A percentile compares a stretch with the other conserved stretches of the same genome.
Conservation (phyloP, 1,139 yeast species). For the Petasospora fabianii region DNA sequence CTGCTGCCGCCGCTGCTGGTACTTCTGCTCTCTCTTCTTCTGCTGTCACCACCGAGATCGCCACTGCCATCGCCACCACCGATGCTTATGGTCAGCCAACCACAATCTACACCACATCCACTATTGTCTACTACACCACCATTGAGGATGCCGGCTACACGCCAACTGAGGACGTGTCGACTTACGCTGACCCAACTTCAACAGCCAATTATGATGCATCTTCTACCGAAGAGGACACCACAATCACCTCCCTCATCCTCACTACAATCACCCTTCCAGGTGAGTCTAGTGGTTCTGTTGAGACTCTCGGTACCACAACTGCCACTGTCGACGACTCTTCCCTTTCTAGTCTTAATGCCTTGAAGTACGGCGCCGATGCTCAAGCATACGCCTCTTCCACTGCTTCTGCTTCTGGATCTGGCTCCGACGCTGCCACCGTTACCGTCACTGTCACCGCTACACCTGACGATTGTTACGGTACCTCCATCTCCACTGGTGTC, state of each 20-base stretch:
- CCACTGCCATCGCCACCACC: slow-evolving; percentile 22
- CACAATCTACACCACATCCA: slow-evolving; percentile 30
- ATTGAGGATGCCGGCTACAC: slow-evolving; percentile 11
- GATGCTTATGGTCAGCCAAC: slow-evolving; percentile 30
- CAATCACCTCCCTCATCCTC: slow-evolving; percentile 15
- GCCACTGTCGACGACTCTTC: slow-evolving; percentile 1
- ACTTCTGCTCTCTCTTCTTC: slow-evolving; percentile 20
- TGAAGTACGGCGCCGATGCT: slow-evolving; percentile 8
- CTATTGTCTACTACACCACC: slow-evolving; percentile 29
- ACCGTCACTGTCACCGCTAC: slow-evolving; percentile 20
- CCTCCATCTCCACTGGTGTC: slow-evolving; percentile 16
- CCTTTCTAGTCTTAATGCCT: slow-evolving; percentile 3
- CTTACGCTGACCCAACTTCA: slow-evolving; percentile 11
- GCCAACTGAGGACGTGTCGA: slow-evolving; percentile 16
- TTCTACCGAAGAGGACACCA: slow-evolving; percentile 10
- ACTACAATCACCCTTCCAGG: slow-evolving; percentile 16
- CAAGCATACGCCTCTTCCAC: slow-evolving; percentile 6
- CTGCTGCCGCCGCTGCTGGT: slow-evolving; percentile 28
- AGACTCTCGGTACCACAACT: background rate
- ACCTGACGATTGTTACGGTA: slow-evolving; percentile 12
- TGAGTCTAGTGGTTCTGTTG: slow-evolving; percentile 1
- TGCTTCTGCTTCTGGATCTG: slow-evolving; percentile 4
- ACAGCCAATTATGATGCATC: slow-evolving; percentile 7
- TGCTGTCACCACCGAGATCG: slow-evolving; percentile 26
- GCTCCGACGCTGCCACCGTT: slow-evolving; percentile 9